A percentile compares a stretch with the other conserved stretches of the same genome.
These are phyloP conservation scores for Scytalidium lignicola DNA, from an alignment of 2,329 filamentous ascomycete genomes.

Conservation along the genomic window DNA sequence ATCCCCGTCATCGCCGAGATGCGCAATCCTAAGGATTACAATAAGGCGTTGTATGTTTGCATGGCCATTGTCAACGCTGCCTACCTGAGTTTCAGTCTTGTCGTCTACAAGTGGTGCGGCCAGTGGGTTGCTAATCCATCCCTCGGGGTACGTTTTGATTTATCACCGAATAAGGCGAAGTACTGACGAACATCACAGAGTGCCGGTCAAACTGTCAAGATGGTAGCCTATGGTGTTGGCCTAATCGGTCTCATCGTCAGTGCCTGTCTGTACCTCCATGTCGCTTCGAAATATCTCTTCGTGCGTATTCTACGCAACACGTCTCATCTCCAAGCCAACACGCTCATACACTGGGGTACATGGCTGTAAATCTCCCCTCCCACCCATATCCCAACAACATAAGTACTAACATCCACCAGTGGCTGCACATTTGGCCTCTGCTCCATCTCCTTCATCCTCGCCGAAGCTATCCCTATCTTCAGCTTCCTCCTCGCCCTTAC, in stretches of 20 bases:
- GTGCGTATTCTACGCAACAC: constrained; percentile 46
- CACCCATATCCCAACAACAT: too few species aligned
- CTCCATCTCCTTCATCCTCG: constrained; percentile 41
- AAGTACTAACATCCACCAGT: too few species aligned
- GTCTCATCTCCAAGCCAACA: constrained; percentile 44
- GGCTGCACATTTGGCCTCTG: constrained; percentile 36
- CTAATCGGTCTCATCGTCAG: constrained; percentile 47
- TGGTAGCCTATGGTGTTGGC: constrained; percentile 53
- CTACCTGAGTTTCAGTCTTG: constrained; percentile 51
- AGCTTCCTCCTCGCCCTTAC: constrained; percentile 44
- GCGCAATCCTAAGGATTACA: constrained; percentile 52
- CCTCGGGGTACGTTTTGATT: constrained; percentile 34
- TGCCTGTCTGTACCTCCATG: constrained; percentile 33
- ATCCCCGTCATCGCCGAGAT: constrained; percentile 61
- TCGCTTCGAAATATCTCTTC: constrained; percentile 48
- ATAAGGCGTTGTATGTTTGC: constrained; percentile 52
- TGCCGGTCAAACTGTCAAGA: constrained; percentile 53
- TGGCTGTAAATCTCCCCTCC: constrained; percentile 32
- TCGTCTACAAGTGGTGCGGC: constrained; percentile 51
- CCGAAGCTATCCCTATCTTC: constrained; percentile 47
- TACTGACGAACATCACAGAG: constrained; percentile 24
- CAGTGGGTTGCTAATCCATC: constrained; percentile 56
- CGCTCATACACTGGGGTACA: constrained; percentile 41
- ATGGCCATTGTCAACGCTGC: constrained; percentile 50
- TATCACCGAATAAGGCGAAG: background rate